phyloP scores from a whole-genome alignment of 148 eudicot genomes.

The Arctostaphylos glauca region DNA sequence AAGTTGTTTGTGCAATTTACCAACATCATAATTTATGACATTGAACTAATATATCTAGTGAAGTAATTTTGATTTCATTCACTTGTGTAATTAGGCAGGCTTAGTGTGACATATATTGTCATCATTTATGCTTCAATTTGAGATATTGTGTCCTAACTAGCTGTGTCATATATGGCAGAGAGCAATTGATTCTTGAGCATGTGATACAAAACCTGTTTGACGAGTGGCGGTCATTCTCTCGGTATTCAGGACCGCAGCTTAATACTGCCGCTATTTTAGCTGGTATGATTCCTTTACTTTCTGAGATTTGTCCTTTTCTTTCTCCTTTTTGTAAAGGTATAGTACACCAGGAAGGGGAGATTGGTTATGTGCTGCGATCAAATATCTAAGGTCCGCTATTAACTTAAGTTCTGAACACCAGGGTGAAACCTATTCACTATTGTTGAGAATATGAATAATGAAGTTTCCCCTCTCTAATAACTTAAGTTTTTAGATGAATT shows the following conservation, averaged over 20 bases:
- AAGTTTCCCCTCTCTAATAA: too few species aligned
- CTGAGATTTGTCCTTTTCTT: background rate
- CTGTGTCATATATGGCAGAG: background rate
- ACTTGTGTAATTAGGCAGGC: background rate
- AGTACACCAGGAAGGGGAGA: background rate
- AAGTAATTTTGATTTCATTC: background rate
- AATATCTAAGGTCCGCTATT: background rate
- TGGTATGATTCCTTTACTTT: conserved; percentile 2
- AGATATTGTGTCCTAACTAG: background rate
- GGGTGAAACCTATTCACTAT: background rate
- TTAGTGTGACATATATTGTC: background rate
- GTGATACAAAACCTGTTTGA: conserved; percentile 11
- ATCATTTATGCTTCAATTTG: background rate
- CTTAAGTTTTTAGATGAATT: too few species aligned
- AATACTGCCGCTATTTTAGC: conserved; percentile 7
- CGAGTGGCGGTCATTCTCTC: conserved; percentile 9
- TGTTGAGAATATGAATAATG: too few species aligned
- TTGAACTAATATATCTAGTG: background rate
- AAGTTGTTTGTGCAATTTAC: background rate
- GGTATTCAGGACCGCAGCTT: conserved; percentile 12
- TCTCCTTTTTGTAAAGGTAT: background rate
- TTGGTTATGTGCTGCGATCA: background rate
- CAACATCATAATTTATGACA: background rate
- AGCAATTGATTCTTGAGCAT: conserved; percentile 4
- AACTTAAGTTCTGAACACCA: background rate